These are phyloP conservation scores for Aegilops tauschii DNA, from an alignment of 176 grass and related monocot genomes.

Conservation along the genomic window DNA sequence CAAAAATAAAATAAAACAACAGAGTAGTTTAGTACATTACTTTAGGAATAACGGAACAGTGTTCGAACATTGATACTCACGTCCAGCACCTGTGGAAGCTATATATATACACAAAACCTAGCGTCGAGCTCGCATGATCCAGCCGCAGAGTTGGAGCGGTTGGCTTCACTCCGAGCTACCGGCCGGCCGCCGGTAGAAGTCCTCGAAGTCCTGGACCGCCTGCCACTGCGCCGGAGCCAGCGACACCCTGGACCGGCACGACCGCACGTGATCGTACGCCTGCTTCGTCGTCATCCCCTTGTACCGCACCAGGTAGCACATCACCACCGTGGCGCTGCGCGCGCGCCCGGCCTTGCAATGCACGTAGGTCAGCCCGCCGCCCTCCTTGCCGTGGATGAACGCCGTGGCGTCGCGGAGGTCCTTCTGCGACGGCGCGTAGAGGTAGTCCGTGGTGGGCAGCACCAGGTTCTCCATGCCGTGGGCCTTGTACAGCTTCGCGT, in stretches of 20 bases:
- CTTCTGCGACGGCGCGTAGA: background rate
- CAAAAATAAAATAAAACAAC: too few relatives aligned
- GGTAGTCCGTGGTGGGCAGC: background rate
- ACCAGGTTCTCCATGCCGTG: background rate
- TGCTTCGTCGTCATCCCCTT: background rate
- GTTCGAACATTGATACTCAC: too few relatives aligned
- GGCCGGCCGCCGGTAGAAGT: background rate
- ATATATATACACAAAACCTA: background rate
- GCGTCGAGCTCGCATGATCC: too few relatives aligned
- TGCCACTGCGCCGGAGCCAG: background rate
- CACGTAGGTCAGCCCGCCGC: background rate
- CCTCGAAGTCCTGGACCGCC: background rate
- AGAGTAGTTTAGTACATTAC: too few relatives aligned
- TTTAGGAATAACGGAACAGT: too few relatives aligned
- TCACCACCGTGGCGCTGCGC: background rate
- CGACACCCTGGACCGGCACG: background rate
- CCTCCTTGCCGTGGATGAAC: background rate
- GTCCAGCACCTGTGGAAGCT: background rate
- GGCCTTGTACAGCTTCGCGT: background rate
- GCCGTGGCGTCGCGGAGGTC: background rate
- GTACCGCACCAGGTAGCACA: background rate
- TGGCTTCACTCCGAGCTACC: background rate
- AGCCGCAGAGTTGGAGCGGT: background rate
- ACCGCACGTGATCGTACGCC: background rate
- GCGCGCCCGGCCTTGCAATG: constrained; percentile 3